Conservation (phyloP, 2,329 filamentous ascomycete species). For the Colletotrichum sp. region DNA sequence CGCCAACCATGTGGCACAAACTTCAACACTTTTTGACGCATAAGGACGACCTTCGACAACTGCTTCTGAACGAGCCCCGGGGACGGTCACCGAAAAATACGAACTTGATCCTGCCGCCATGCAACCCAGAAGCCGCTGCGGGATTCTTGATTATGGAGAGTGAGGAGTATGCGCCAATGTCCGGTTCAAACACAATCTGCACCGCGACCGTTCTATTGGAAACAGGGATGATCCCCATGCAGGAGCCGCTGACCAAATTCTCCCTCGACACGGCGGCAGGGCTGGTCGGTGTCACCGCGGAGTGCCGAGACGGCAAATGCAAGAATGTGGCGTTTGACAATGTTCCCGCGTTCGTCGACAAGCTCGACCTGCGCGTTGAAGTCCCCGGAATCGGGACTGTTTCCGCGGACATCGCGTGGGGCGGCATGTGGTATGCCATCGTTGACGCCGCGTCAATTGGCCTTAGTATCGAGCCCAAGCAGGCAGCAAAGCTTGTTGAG, state of each 20-base stretch:
- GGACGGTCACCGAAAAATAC: conserved; percentile 39
- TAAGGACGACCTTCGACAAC: conserved; percentile 37
- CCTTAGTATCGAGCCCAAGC: conserved; percentile 33
- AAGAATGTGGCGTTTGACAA: conserved; percentile 49
- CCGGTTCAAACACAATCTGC: conserved; percentile 46
- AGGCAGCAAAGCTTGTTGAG: conserved; percentile 40
- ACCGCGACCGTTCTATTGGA: conserved; percentile 49
- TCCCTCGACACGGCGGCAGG: conserved; percentile 44
- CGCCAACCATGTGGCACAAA: conserved; percentile 54
- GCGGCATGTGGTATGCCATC: conserved; percentile 49
- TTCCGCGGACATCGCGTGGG: conserved; percentile 48
- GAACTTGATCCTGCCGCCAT: conserved; percentile 42
- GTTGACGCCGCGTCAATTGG: conserved; percentile 43
- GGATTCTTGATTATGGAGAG: conserved; percentile 40
- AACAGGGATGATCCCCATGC: conserved; percentile 47
- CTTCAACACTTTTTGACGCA: conserved; percentile 44
- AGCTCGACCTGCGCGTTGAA: conserved; percentile 40
- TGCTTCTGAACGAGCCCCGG: conserved; percentile 44
- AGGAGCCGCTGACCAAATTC: conserved; percentile 41
- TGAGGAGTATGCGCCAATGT: conserved; percentile 31
- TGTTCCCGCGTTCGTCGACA: conserved; percentile 45
- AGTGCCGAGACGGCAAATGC: conserved; percentile 46
- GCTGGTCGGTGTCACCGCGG: conserved; percentile 41
- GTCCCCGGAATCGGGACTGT: conserved; percentile 45
- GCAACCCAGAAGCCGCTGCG: conserved; percentile 43